Evolutionary conservation across 345 rosid genomes (phyloP), one percentile per base, ranked within the genome.

Genomic region (Citropsis articulata): DNA sequence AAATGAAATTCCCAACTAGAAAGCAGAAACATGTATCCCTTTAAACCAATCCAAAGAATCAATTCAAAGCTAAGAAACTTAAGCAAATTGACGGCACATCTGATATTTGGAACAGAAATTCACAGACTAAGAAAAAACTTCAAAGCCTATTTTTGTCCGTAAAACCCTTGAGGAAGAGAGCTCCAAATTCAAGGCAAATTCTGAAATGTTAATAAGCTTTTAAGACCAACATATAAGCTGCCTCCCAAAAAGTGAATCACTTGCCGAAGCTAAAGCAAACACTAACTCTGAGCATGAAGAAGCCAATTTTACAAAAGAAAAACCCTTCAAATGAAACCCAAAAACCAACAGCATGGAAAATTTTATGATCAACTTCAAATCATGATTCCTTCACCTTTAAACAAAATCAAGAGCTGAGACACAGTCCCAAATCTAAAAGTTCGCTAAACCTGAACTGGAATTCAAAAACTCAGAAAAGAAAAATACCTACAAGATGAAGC

Each of bases 81-180:
- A 14, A 16, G 65, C 80, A 75, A 33, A 73, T 66, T 59, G 12
- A 77, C 61, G 66, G 35, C 31, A 72, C 38, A 31, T 76, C 25
- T 18, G 66, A 73, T 67, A 55, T 55, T 12, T 7, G 48, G 71
- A 63, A 53, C 33, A 30, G 16, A 50, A 66, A 16, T 74, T 64
- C 69, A 24, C 57, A 50, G 61, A 40, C 64, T 28, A 78, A 65
- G 42, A 48, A 65, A 22, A 24, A 60, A 33, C 50, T 33, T n/a
- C 10, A 33, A 42, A 36, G 25, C n/a, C 10, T 16, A 6, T 22
- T 72, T 22, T 28, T 21, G 21, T 62, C 14, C 42, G 40, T 61
- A 16, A 8, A 42, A 59, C 22, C n/a, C 10, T 45, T 14, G 21
- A 25, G 7, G n/a, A 36, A 13, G 35, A 10, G 4, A 53, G 14